Evolutionary conservation across 1,284 basidiomycete genomes (phyloP).

Genomic region (Cystobasidiaceae sp.): DNA sequence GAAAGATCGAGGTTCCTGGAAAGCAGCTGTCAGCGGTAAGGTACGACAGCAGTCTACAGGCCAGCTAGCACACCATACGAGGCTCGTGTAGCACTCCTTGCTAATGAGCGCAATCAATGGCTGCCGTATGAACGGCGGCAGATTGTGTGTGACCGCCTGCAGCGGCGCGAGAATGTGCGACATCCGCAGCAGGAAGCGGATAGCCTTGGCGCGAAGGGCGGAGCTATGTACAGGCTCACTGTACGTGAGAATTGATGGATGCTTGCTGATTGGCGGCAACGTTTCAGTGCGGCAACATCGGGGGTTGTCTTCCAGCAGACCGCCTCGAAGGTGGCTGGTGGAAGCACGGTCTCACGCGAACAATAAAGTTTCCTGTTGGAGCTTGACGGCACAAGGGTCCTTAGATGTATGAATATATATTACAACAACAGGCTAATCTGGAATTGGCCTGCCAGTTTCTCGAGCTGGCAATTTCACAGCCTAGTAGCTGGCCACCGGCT

Average conservation of each 20-base stretch:
- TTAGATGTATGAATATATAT: neutral
- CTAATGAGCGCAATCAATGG: constrained; percentile 77
- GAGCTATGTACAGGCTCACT: neutral
- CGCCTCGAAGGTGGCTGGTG: too few species aligned
- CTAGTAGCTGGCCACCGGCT: neutral
- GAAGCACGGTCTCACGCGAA: too few species aligned
- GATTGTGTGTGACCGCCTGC: constrained; percentile 49
- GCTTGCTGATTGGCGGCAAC: neutral
- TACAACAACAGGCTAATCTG: constrained; percentile 13
- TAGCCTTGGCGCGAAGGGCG: neutral
- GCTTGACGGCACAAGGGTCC: too few species aligned
- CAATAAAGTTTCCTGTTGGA: too few species aligned
- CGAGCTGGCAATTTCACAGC: neutral
- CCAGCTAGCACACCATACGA: constrained; percentile 59
- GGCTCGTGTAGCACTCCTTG: constrained; percentile 79
- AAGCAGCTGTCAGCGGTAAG: too few species aligned
- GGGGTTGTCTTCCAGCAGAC: too few species aligned
- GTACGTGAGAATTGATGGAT: neutral
- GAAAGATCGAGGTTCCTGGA: constrained; percentile 65
- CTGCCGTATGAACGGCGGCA: constrained; percentile 76
- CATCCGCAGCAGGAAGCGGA: constrained; percentile 21
- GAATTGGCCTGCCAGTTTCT: neutral
- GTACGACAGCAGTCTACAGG: neutral
- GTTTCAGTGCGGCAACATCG: too few species aligned
- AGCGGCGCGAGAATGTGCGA: constrained; percentile 25